Conservation (phyloP, 257 asterid genomes). For the Capsicum chinense region DNA sequence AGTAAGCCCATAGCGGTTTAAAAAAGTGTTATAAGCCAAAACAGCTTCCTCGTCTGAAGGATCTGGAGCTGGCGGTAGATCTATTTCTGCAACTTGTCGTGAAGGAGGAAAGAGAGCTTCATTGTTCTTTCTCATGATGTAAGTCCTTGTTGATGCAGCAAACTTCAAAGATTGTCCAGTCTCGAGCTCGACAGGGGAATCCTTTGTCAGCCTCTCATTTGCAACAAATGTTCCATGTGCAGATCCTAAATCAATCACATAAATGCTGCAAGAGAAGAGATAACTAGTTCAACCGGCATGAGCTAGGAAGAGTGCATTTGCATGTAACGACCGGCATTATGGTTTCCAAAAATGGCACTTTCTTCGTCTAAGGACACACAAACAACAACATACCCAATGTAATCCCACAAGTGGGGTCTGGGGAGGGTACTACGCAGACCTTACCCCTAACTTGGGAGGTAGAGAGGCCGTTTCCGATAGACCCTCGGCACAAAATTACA, state of each 20-base stretch:
- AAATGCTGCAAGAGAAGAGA: slow-evolving; percentile 66
- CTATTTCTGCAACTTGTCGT: slow-evolving; percentile 59
- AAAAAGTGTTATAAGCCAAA: slow-evolving; percentile 78
- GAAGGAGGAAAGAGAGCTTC: slow-evolving; percentile 83
- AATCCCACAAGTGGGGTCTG: too few species aligned
- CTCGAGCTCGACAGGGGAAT: slow-evolving; percentile 90
- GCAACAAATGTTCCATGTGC: slow-evolving; percentile 99
- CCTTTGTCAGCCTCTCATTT: slow-evolving; percentile 81
- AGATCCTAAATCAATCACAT: slow-evolving; percentile 92
- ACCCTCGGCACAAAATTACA: too few species aligned
- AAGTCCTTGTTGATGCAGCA: slow-evolving; percentile 95
- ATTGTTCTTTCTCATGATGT: slow-evolving; percentile 72
- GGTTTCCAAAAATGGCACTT: neutral
- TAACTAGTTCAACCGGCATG: slow-evolving; percentile 18
- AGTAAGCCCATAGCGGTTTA: slow-evolving; percentile 71
- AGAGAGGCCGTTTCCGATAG: too few species aligned
- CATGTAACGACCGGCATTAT: neutral
- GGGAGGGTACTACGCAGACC: too few species aligned
- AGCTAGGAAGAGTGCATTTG: neutral
- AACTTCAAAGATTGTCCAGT: slow-evolving; percentile 86
- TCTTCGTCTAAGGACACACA: neutral
- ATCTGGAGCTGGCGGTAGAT: slow-evolving; percentile 84
- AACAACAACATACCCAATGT: too few species aligned
- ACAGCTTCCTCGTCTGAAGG: slow-evolving; percentile 92
- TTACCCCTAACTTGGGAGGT: too few species aligned